Conservation (phyloP, 352 stramenopile genomes). For the Globisporangium canariense region DNA sequence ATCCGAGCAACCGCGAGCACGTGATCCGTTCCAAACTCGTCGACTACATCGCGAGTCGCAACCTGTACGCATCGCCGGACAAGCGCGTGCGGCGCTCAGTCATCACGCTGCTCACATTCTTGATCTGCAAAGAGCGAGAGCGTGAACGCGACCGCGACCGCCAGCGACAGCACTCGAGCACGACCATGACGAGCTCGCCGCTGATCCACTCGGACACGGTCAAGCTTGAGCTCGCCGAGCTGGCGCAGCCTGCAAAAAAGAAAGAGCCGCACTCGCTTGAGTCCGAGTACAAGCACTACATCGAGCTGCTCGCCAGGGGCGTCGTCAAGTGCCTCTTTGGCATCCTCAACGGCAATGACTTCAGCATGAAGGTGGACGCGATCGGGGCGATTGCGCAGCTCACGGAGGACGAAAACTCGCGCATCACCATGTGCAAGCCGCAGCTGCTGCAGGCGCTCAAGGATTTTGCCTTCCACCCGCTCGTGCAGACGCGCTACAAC, state of each 20-base stretch:
- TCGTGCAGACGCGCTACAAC: constrained; percentile 50
- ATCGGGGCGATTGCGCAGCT: constrained; percentile 66
- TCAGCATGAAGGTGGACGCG: constrained; percentile 67
- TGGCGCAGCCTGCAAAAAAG: neutral
- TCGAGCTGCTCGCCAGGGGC: constrained; percentile 65
- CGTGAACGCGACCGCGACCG: constrained; percentile 21
- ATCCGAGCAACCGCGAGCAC: constrained; percentile 47
- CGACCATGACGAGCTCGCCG: neutral
- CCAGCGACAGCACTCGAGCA: neutral
- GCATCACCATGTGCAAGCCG: constrained; percentile 66
- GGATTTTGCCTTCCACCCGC: constrained; percentile 64
- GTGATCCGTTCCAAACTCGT: constrained; percentile 63
- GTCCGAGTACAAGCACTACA: constrained; percentile 64
- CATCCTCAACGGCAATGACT: constrained; percentile 63
- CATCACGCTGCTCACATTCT: constrained; percentile 51
- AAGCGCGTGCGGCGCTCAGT: constrained; percentile 56
- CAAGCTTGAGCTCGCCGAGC: constrained; percentile 14
- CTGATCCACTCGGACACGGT: constrained; percentile 17
- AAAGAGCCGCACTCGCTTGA: constrained; percentile 15
- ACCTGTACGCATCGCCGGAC: constrained; percentile 57
- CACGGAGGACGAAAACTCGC: constrained; percentile 55
- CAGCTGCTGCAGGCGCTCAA: constrained; percentile 52
- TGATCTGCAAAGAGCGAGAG: constrained; percentile 61
- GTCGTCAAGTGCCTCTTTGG: constrained; percentile 73
- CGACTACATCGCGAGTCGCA: constrained; percentile 46